Evolutionary conservation across 129 eudicot genomes (phyloP).

Genomic region (Centaurea solstitialis): DNA sequence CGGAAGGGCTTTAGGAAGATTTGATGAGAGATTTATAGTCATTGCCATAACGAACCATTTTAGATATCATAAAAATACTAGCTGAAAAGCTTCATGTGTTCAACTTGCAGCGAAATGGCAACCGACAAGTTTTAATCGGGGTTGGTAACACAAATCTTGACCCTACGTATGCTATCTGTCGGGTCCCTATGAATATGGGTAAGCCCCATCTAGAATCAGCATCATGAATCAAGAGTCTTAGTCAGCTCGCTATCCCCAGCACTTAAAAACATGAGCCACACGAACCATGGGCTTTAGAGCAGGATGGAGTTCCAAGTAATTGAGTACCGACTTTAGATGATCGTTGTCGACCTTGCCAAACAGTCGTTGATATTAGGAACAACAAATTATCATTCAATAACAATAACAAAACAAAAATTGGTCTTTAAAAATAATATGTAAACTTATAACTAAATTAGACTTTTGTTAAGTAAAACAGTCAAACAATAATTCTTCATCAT

Average conservation of each 20-base stretch:
- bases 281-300: slow-evolving; percentile 80
- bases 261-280: slow-evolving; percentile 68
- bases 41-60: slow-evolving; percentile 4
- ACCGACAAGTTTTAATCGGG: slow-evolving; percentile 60
- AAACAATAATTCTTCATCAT: too few relatives aligned
- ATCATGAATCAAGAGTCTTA: slow-evolving; percentile 84
- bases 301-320: slow-evolving; percentile 79
- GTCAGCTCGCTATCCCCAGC: slow-evolving; percentile 91
- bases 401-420: too few relatives aligned
- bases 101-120: slow-evolving; percentile 71
- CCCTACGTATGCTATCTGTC: slow-evolving; percentile 84
- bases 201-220: slow-evolving; percentile 91
- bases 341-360: slow-evolving; percentile 65
- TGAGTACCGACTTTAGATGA: slow-evolving; percentile 76
- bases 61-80: slow-evolving; percentile 69
- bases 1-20: slow-evolving; percentile 23
- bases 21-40: too few relatives aligned
- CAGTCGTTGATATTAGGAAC: slow-evolving; percentile 72
- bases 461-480: too few relatives aligned
- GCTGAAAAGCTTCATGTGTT: slow-evolving; percentile 79
- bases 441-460: too few relatives aligned
- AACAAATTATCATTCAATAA: too few relatives aligned
- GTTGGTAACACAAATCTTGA: slow-evolving; percentile 70
- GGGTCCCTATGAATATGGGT: slow-evolving; percentile 85
- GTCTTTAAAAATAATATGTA: too few relatives aligned